Conservation (phyloP, 805 yeast genomes). For the Kuraishia ogatae region DNA sequence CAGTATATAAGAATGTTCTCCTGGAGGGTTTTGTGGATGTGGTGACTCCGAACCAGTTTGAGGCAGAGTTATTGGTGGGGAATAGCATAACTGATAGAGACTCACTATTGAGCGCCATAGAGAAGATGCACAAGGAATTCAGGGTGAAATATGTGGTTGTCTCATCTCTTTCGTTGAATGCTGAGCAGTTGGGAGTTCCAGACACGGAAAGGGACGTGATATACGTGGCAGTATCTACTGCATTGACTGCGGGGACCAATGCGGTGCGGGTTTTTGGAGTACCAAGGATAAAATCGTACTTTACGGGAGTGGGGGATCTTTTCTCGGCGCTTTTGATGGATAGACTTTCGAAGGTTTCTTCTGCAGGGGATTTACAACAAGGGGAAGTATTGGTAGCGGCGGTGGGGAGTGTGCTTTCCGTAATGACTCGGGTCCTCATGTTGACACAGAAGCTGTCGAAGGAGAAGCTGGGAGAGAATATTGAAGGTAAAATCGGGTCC, state of each 20-base stretch:
- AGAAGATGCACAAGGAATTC: conserved; percentile 35
- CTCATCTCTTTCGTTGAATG: conserved; percentile 38
- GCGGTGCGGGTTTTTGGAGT: conserved; percentile 32
- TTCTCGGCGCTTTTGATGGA: conserved; percentile 76
- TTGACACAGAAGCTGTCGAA: conserved; percentile 35
- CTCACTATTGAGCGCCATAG: conserved; percentile 37
- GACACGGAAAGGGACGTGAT: not conserved
- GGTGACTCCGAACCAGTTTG: conserved; percentile 89
- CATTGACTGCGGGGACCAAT: conserved; percentile 3
- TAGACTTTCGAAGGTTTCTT: conserved; percentile 32
- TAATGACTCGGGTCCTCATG: conserved; percentile 43
- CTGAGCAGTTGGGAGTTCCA: conserved; percentile 9
- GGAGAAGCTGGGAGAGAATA: conserved; percentile 25
- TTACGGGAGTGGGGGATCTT: conserved; percentile 92
- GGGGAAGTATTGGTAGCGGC: conserved; percentile 19
- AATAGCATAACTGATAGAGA: conserved; percentile 30
- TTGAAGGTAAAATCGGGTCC: conserved; percentile 47
- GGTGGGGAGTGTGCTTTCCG: conserved; percentile 45
- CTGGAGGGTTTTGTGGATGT: conserved; percentile 46
- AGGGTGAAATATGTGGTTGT: conserved; percentile 55
- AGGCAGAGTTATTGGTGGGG: conserved; percentile 58
- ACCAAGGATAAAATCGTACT: conserved; percentile 66
- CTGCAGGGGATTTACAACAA: not conserved
- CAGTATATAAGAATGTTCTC: conserved; percentile 45
- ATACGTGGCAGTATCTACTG: not conserved